These are phyloP conservation scores for Myriosclerotinia duriaeana DNA, from an alignment of 2,329 filamentous ascomycete genomes.

Conservation along the genomic window DNA sequence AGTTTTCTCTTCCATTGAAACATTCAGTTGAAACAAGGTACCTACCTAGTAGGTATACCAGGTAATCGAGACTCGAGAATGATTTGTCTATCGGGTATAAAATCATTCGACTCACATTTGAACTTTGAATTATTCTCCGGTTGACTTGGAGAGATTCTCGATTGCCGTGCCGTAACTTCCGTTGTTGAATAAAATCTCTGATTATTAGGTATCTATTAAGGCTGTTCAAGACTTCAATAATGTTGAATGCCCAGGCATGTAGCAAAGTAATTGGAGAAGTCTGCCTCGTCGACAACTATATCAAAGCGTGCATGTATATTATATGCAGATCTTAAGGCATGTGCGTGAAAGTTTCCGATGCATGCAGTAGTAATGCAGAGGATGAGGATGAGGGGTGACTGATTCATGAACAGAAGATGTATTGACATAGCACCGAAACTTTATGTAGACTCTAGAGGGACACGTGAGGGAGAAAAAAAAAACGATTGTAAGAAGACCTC, in stretches of 20 bases:
- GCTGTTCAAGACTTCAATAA: background rate
- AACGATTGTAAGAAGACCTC: background rate
- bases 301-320: slow-evolving; percentile 15
- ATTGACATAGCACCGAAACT: background rate
- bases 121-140: slow-evolving; percentile 11
- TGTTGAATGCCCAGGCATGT: background rate
- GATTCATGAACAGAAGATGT: background rate
- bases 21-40: no score
- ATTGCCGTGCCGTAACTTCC: background rate
- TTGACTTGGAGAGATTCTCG: slow-evolving; percentile 1
- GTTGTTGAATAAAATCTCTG: slow-evolving; percentile 1
- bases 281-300: background rate
- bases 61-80: background rate
- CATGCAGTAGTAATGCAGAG: background rate
- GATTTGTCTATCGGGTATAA: background rate
- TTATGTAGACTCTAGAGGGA: no score
- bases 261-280: background rate
- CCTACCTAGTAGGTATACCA: background rate
- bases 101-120: background rate
- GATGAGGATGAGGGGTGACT: background rate
- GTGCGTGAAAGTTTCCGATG: background rate
- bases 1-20: background rate
- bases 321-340: slow-evolving; percentile 7
- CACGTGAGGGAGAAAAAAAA: no score
- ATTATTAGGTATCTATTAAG: background rate